Evolutionary conservation across 78 protist genomes (phyloP), one percentile per base, ranked within the genome.

Genomic region (Thecamonas trahens): DNA sequence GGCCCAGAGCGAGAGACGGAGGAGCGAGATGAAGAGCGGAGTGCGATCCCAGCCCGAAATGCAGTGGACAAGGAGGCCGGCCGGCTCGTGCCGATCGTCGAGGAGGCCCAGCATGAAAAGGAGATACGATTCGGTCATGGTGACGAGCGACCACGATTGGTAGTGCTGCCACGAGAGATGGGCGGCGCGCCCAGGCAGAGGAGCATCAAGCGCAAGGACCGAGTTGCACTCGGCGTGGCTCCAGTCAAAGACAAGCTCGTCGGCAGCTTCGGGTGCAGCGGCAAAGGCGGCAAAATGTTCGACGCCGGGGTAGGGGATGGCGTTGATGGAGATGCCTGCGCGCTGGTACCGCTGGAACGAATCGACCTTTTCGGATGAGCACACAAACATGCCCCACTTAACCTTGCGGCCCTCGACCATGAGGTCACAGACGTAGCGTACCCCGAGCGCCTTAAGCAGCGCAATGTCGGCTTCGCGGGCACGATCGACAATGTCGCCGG

Each of bases 21-120:
- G 44, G 26, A 87, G 70, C 35, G 93, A 87, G 18, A 83, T 67
- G 35, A 87, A 83, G 3, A 87, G 68, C 31, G 93, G 93, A 18
- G 93, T 87, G 20, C 93, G 63, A 57, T 87, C 93, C 93, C 93
- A 87, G 50, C 91, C 90, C n/a, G 88, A 82, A 58, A 87, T 87
- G 79, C 92, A 87, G 68, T 87, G 92, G n/a, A 87, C 74, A 35
- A 87, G 84, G 0, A 83, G n/a, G 39, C 91, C 91, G 17, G 82
- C 64, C 39, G 50, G 45, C 15, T 65, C 37, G 13, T 37, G 28
- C 8, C 37, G 20, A 13, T 38, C 70, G 18, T n/a, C n/a, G n/a
- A 20, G 13, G 17, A 62, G 13, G 45, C 35, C 13, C 45, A 26
- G 26, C 18, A 62, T n/a, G n/a, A n/a, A n/a, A n/a, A n/a, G n/a